Conservation (phyloP, 2,329 filamentous ascomycete species). For the Aspergillus sp. region DNA sequence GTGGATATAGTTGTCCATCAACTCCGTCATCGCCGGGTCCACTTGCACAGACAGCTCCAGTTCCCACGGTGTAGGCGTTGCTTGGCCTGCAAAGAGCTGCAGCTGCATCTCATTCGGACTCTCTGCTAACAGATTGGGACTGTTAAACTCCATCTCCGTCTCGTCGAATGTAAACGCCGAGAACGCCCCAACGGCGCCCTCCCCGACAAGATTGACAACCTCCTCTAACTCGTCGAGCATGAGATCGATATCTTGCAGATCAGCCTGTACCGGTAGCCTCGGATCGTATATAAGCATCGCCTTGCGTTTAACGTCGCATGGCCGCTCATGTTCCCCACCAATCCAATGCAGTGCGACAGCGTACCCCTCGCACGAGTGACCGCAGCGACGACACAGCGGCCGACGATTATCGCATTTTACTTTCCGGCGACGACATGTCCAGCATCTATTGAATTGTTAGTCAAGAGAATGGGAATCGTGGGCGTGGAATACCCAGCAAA, state of each 20-base stretch:
- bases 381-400: neutral
- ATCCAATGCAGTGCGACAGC: neutral
- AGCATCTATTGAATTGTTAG: neutral
- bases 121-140: neutral
- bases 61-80: neutral
- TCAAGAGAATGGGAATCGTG: no score
- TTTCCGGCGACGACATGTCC: neutral
- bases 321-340: neutral
- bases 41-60: neutral
- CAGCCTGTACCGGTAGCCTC: neutral
- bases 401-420: neutral
- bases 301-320: neutral
- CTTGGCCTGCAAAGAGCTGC: neutral
- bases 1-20: conserved; percentile 10
- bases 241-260: neutral
- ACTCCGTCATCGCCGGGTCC: neutral
- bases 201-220: neutral
- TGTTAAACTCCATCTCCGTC: no score
- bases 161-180: neutral
- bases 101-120: neutral
- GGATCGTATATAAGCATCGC: neutral
- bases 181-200: neutral
- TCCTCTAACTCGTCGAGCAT: neutral
- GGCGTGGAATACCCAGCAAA: neutral
- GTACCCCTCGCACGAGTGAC: neutral